A percentile compares a stretch with the other conserved stretches of the same genome.
phyloP scores from a whole-genome alignment of 1,139 yeast genomes.

The Pichia sp. region DNA sequence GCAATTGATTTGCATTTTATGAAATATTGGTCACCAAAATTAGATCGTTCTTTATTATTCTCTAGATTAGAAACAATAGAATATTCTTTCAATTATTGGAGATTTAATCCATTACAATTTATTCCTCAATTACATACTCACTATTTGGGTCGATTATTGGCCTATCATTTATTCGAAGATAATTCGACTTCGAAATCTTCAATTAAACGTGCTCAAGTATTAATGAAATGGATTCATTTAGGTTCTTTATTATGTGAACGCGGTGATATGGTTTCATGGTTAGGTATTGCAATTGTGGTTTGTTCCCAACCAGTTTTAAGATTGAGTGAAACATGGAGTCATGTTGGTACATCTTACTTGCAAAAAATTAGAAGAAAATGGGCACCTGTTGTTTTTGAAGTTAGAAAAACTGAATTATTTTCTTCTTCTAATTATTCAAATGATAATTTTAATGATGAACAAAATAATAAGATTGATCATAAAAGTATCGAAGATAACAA shows the following conservation, averaged over 20 bases:
- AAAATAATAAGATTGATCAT: neutral
- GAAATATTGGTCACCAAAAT: constrained; percentile 67
- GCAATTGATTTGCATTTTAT: constrained; percentile 52
- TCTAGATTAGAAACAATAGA: constrained; percentile 31
- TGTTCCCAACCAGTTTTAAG: constrained; percentile 81
- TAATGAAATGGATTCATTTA: constrained; percentile 80
- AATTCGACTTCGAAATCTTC: constrained; percentile 27
- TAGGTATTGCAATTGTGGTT: constrained; percentile 78
- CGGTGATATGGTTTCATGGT: constrained; percentile 95
- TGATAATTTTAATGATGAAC: neutral
- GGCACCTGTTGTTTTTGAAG: constrained; percentile 90
- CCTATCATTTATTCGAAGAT: constrained; percentile 64
- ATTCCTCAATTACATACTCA: constrained; percentile 64
- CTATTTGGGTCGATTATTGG: constrained; percentile 63
- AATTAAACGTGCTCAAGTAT: constrained; percentile 54
- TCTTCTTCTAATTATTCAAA: neutral
- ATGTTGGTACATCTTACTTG: constrained; percentile 55
- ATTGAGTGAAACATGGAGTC: constrained; percentile 68
- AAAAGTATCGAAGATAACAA: neutral
- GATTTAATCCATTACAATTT: constrained; percentile 59
- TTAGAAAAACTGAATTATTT: constrained; percentile 27
- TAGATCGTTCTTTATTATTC: constrained; percentile 52
- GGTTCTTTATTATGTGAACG: constrained; percentile 71
- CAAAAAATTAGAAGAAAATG: constrained; percentile 72
- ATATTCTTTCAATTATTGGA: constrained; percentile 33